Percentiles rank a stretch among this genome's conserved stretches.
Evolutionary conservation across 176 grass and related monocot species (phyloP).

Genomic region (Rhynchospora pubera): DNA sequence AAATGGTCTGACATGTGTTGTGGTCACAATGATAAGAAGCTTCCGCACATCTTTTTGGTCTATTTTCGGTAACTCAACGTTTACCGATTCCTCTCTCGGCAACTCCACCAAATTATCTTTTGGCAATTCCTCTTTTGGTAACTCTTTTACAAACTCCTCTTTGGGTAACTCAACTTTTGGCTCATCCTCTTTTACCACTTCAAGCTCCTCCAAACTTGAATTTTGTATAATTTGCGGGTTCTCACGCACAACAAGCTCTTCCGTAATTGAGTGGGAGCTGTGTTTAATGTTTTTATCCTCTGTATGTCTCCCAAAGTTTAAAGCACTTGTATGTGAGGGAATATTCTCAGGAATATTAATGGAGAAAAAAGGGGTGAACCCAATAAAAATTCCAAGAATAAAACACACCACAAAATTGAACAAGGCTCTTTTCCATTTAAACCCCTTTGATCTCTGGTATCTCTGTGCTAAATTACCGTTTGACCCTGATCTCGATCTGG

Average conservation of each 20-base stretch:
- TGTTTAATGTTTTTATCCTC: conserved; percentile 6
- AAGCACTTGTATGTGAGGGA: conserved; percentile 16
- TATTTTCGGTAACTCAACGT: conserved; percentile 43
- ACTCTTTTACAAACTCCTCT: conserved; percentile 37
- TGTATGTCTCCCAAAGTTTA: conserved; percentile 17
- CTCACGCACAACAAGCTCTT: conserved; percentile 20
- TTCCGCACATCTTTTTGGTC: conserved; percentile 36
- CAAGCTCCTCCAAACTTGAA: conserved; percentile 28
- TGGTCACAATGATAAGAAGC: conserved; percentile 82
- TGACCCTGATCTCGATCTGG: conserved; percentile 38
- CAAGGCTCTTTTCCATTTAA: conserved; percentile 46
- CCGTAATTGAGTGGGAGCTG: conserved; percentile 4
- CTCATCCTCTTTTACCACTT: conserved; percentile 37
- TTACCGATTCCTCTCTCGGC: conserved; percentile 40
- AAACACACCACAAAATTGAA: conserved; percentile 57
- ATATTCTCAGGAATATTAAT: conserved; percentile 59
- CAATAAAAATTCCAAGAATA: conserved; percentile 62
- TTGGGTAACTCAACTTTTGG: conserved; percentile 36
- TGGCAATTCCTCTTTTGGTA: conserved; percentile 16
- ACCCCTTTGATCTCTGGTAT: conserved; percentile 50
- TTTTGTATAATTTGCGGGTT: conserved; percentile 39
- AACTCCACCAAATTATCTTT: conserved; percentile 28
- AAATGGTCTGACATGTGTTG: conserved; percentile 70
- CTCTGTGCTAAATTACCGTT: conserved; percentile 48
- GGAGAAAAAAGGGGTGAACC: conserved; percentile 64